phyloP scores from a whole-genome alignment of 345 rosid species.

The Salix suchowensis region DNA sequence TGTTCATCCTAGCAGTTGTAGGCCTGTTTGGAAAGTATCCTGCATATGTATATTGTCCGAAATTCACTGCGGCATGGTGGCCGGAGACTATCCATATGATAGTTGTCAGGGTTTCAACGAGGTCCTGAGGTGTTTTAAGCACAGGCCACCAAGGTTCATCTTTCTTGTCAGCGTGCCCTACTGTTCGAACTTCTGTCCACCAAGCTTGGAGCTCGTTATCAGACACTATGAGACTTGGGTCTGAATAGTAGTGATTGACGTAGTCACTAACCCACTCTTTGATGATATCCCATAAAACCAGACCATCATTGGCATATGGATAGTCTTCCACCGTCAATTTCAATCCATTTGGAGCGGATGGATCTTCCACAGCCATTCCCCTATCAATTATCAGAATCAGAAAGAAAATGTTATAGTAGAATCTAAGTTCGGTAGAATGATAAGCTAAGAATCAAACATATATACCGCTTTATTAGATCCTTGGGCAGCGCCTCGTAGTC shows the following conservation, averaged over 20 bases:
- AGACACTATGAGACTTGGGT: conserved; percentile 12
- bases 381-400: conserved; percentile 2
- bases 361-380: conserved; percentile 49
- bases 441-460: neutral
- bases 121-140: conserved; percentile 22
- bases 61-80: conserved; percentile 44
- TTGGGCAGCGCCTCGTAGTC: conserved; percentile 43
- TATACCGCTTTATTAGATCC: conserved; percentile 42
- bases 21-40: neutral
- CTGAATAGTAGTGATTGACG: conserved; percentile 36
- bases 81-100: conserved; percentile 39
- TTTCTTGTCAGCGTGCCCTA: conserved; percentile 44
- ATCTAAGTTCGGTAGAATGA: neutral
- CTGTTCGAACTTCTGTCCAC: conserved; percentile 36
- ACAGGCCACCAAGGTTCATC: conserved; percentile 39
- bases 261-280: conserved; percentile 38
- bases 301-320: conserved; percentile 51
- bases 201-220: conserved; percentile 50
- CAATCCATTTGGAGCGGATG: conserved; percentile 35
- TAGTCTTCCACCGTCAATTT: conserved; percentile 42
- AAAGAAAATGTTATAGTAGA: neutral
- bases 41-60: conserved; percentile 30
- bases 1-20: neutral
- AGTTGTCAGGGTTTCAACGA: conserved; percentile 30
- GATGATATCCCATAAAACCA: conserved; percentile 36